Base-by-base conservation (phyloP, 306 rosid species). In the Ormosia semicastrata region DNA sequence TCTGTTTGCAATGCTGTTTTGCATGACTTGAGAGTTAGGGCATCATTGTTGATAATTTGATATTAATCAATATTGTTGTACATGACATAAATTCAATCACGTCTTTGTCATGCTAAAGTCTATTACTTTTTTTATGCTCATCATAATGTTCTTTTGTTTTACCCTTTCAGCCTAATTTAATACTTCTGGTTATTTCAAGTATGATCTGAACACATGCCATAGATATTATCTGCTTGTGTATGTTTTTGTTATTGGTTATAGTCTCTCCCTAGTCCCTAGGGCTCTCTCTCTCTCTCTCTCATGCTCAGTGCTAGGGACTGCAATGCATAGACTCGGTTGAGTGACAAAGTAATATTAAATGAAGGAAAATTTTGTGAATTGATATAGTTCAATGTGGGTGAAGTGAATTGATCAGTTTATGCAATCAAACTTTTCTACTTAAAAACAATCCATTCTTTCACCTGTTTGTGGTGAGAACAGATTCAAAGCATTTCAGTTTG, bases 1-100 rank as follows among this genome's bases (percentile, higher is more conserved):
- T 68, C 66, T 76, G 67, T 49, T 69, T 69, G 66, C 59, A 5
- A 9, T 82, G 30, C 39, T 76, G 59, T 68, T 78, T 68, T 74
- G 47, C n/a, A n/a, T n/a, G n/a, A n/a, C n/a, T n/a, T n/a, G n/a
- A n/a, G n/a, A n/a, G n/a, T n/a, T n/a, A n/a, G n/a, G n/a, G n/a
- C n/a, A n/a, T n/a, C n/a, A n/a, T n/a, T n/a, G 12, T 4, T 71
- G 64, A 8, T 67, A 47, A 36, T 52, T 52, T 53, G 65, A 65
- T 76, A 39, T 57, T 40, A 18, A 59, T 67, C 44, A 34, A 43
- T 24, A 24, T 75, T 15, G n/a, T 65, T 66, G 37, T 60, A 11
- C 34, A 9, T 17, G 10, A 18, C 59, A 63, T 50, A 52, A 52
- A 73, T 63, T 73, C 60, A 73, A 40, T 57, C 14, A 62, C 11